These are phyloP conservation scores for Hypoxylon trugodes DNA, from an alignment of 495 filamentous ascomycete species.

Conservation along the genomic window DNA sequence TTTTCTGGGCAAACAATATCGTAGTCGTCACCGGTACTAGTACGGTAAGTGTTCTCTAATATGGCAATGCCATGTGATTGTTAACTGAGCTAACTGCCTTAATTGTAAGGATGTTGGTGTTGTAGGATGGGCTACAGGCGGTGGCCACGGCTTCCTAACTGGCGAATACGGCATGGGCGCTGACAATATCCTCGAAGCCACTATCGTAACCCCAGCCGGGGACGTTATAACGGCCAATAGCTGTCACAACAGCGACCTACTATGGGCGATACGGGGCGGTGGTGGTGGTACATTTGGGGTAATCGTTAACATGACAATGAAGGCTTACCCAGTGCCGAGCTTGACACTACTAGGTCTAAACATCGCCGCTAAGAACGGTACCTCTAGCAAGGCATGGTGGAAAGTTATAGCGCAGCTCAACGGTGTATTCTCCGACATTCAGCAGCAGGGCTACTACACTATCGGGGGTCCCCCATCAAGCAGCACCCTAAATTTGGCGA, in stretches of 20 bases:
- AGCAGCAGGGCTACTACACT: not conserved
- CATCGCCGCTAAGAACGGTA: not conserved
- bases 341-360: not conserved
- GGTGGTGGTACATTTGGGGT: slow-evolving; percentile 62
- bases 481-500: not conserved
- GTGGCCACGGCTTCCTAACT: slow-evolving; percentile 62
- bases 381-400: not conserved
- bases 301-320: slow-evolving; percentile 49
- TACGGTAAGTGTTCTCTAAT: not conserved
- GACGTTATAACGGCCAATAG: slow-evolving; percentile 52
- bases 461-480: not conserved
- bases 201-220: slow-evolving; percentile 59
- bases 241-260: slow-evolving; percentile 56
- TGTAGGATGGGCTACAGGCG: slow-evolving; percentile 61
- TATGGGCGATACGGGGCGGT: slow-evolving; percentile 65
- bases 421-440: not conserved
- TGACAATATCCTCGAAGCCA: slow-evolving; percentile 52
- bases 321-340: not conserved
- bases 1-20: not conserved
- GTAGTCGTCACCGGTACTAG: not conserved
- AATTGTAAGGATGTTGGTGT: not conserved
- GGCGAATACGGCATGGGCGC: slow-evolving; percentile 55
- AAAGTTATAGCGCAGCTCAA: not conserved
- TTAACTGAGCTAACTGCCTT: not conserved
- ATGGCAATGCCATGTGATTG: not conserved